Base-by-base conservation (phyloP, 2,329 filamentous ascomycete species). In the Elsinoe arachidis region DNA sequence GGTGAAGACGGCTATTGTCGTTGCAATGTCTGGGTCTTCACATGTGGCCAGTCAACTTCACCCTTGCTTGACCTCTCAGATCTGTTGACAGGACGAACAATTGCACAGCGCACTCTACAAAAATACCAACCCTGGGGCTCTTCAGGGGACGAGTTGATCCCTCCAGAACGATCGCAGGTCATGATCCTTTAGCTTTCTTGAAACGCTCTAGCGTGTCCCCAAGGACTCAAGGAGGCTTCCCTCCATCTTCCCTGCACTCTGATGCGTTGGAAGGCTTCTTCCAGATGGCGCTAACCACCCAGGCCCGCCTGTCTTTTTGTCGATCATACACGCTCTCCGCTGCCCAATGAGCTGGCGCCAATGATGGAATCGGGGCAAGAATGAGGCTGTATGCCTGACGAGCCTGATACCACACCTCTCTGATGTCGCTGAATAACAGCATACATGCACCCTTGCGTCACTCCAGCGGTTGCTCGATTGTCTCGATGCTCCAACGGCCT, bases 191-290 rank as follows among this genome's bases (percentile, higher is more conserved):
- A 46, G 41, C 33, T 53, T 53, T 35, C 49, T 53, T 53, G 49
- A 53, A 53, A 53, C 49, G 49, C 49, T 53, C 49, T 53, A 53
- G 49, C 49, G 49, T n/a, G 11, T n/a, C 33, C 47, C 49, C 33
- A 53, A 35, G 35, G 19, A 33, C 47, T 34, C 33, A 53, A 35
- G 35, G 19, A 33, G 19, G 14, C 34, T 14, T 39, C 49, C 15
- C 49, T 53, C 30, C 34, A 34, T 15, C 34, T 14, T 26, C 34
- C 23, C 49, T 53, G 49, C 49, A 34, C 49, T 39, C 49, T 53
- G n/a, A 53, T 53, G 49, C 49, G 49, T 35, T 34, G 49, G 49
- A n/a, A 23, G 19, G 26, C 14, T 3, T 53, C 30, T 53, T 39
- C 33, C 33, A 38, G 26, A 39, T 39, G 19, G n/a, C 35, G 33